phyloP scores from a whole-genome alignment of 306 rosid genomes.

The Pyrus bretschneideri region DNA sequence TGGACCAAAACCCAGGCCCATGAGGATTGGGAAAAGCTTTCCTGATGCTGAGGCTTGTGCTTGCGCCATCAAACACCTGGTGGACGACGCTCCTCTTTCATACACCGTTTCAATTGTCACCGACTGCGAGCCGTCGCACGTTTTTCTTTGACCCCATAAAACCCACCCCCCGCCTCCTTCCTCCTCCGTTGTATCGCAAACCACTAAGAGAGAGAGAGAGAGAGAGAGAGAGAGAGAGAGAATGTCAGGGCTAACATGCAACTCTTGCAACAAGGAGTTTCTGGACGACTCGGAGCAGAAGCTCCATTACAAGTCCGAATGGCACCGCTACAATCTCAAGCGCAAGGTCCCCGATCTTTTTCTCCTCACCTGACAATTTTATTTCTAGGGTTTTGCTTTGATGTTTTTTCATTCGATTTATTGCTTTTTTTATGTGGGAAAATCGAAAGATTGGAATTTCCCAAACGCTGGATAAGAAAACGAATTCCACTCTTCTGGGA shows the following conservation, averaged over 20 bases:
- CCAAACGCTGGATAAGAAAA: neutral
- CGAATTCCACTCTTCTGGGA: neutral
- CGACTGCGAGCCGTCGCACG: constrained; percentile 24
- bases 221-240: neutral
- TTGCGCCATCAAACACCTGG: neutral
- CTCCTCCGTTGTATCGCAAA: neutral
- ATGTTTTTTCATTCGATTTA: neutral
- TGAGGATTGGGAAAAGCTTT: neutral
- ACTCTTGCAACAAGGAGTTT: constrained; percentile 89
- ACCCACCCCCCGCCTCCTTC: neutral
- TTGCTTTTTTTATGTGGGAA: neutral
- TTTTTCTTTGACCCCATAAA: neutral
- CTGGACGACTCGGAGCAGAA: constrained; percentile 54
- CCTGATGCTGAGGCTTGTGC: constrained; percentile 1
- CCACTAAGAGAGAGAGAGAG: neutral
- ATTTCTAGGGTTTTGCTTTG: neutral
- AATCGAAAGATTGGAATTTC: neutral
- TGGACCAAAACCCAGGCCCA: neutral
- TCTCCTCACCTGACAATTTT: neutral
- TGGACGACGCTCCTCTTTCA: neutral
- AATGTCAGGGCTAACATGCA: constrained; percentile 74
- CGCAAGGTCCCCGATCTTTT: constrained; percentile 61
- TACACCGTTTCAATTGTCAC: constrained; percentile 12
- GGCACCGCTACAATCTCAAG: constrained; percentile 99
- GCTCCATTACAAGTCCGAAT: constrained; percentile 92